A percentile compares a stretch with the other conserved stretches of the same genome.
These are phyloP conservation scores for Tricholomella constricta DNA, from an alignment of 768 basidiomycete genomes.

Conservation along the genomic window DNA sequence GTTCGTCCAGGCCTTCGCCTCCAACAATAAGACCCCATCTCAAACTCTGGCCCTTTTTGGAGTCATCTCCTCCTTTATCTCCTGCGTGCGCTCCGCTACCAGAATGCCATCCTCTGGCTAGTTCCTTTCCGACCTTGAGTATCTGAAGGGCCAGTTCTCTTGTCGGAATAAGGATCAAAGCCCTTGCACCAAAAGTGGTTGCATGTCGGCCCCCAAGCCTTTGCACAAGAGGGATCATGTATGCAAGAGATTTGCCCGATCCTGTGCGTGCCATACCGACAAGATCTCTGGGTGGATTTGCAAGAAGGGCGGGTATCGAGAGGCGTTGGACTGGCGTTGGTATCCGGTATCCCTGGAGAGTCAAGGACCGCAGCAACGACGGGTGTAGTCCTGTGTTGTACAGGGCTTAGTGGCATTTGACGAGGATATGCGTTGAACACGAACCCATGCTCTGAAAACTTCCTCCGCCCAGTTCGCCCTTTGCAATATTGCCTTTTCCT, in stretches of 20 bases:
- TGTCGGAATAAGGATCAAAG: conserved; percentile 87
- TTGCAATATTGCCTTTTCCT: conserved; percentile 66
- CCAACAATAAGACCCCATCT: conserved; percentile 96
- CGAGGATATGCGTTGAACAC: conserved; percentile 25
- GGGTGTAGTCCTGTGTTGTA: conserved; percentile 71
- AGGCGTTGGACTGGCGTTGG: conserved; percentile 97
- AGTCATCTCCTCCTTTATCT: conserved; percentile 61
- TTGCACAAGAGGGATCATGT: conserved; percentile 89
- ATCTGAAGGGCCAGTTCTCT: conserved; percentile 95
- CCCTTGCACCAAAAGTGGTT: conserved; percentile 79
- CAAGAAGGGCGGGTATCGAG: conserved; percentile 81
- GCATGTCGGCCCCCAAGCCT: conserved; percentile 82
- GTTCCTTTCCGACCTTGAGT: conserved; percentile 91
- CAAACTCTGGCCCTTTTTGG: conserved; percentile 59
- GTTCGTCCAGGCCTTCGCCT: conserved; percentile 93
- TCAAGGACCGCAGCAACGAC: conserved; percentile 78
- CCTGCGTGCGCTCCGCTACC: conserved; percentile 72
- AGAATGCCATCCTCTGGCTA: conserved; percentile 78
- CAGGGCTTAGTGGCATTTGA: conserved; percentile 5
- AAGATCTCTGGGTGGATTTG: conserved; percentile 85
- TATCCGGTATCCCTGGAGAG: conserved; percentile 89
- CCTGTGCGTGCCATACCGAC: conserved; percentile 99
- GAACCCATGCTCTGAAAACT: conserved; percentile 96
- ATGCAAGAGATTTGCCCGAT: conserved; percentile 96
- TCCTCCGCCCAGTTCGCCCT: conserved; percentile 86